Conservation (phyloP, 768 basidiomycete genomes). For the Termitomyces sp. region DNA sequence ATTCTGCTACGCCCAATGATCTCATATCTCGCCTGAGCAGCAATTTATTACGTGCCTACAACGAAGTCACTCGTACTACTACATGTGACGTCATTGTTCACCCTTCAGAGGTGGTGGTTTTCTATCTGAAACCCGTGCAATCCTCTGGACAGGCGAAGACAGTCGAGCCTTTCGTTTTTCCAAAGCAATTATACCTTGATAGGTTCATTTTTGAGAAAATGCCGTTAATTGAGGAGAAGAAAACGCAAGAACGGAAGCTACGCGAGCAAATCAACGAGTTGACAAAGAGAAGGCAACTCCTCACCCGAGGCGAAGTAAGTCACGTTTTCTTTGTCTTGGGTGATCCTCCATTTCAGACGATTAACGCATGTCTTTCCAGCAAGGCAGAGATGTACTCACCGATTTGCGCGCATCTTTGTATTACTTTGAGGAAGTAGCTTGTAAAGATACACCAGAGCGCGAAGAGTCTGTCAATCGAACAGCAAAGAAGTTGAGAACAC, state of each 20-base stretch:
- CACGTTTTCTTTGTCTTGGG: background rate
- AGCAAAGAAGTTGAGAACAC: slow-evolving; percentile 44
- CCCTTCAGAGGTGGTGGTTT: slow-evolving; percentile 60
- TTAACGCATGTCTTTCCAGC: slow-evolving; percentile 29
- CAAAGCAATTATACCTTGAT: slow-evolving; percentile 65
- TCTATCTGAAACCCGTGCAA: slow-evolving; percentile 31
- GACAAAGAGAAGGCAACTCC: slow-evolving; percentile 34
- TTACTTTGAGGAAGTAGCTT: slow-evolving; percentile 68
- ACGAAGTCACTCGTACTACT: slow-evolving; percentile 20
- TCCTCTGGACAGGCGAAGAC: slow-evolving; percentile 18
- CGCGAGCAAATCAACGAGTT: slow-evolving; percentile 43
- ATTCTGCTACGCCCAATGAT: slow-evolving; percentile 39
- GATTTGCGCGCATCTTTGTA: slow-evolving; percentile 57
- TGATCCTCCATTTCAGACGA: background rate
- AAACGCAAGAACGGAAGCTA: slow-evolving; percentile 32
- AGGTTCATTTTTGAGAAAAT: slow-evolving; percentile 61
- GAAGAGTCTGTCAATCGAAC: slow-evolving; percentile 35
- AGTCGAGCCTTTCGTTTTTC: slow-evolving; percentile 49
- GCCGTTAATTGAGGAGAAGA: slow-evolving; percentile 34
- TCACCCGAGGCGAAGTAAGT: slow-evolving; percentile 56
- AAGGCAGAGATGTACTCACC: slow-evolving; percentile 50
- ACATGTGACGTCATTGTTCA: slow-evolving; percentile 54
- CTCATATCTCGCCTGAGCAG: slow-evolving; percentile 52
- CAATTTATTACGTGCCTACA: slow-evolving; percentile 32
- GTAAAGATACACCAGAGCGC: slow-evolving; percentile 43